These are phyloP conservation scores for Fusarium oligoseptatum DNA, from an alignment of 2,329 filamentous ascomycete genomes.

Conservation along the genomic window DNA sequence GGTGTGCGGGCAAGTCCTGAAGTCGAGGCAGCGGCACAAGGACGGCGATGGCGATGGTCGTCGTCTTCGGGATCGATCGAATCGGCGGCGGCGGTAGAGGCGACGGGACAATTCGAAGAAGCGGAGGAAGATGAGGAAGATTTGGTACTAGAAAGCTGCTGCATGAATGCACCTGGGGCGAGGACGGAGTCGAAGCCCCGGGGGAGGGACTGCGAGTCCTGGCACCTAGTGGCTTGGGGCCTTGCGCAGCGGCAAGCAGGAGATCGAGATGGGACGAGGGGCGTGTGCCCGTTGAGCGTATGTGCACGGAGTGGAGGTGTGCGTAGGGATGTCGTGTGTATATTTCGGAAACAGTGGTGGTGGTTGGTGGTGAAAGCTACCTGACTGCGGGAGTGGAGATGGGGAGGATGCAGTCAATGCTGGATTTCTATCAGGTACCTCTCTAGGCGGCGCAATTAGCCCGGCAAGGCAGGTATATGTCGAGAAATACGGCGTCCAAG, in stretches of 20 bases:
- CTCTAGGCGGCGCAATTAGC: constrained; percentile 27
- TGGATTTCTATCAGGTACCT: constrained; percentile 25
- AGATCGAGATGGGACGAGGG: constrained; percentile 48
- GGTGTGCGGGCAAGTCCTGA: constrained; percentile 23
- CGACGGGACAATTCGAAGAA: constrained; percentile 18
- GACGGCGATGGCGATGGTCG: constrained; percentile 17
- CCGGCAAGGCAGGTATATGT: constrained; percentile 31
- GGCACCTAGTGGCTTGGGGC: constrained; percentile 42
- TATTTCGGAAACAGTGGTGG: constrained; percentile 26
- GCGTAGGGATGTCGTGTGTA: constrained; percentile 28
- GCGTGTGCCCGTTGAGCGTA: constrained; percentile 30
- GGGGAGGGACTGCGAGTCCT: constrained; percentile 44
- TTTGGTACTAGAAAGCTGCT: constrained; percentile 43
- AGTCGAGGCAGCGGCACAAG: constrained; percentile 23
- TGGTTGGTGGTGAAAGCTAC: constrained; percentile 35
- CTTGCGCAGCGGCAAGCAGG: constrained; percentile 41
- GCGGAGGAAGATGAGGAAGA: constrained; percentile 36
- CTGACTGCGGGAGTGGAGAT: constrained; percentile 23
- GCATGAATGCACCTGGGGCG: constrained; percentile 51
- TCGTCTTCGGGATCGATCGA: constrained; percentile 33
- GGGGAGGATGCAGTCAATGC: constrained; percentile 15
- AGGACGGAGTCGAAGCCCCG: constrained; percentile 46
- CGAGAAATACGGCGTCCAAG: constrained; percentile 30
- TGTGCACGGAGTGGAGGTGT: constrained; percentile 24
- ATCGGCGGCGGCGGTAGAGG: constrained; percentile 19